A percentile compares a stretch with the other conserved stretches of the same genome.
These are phyloP conservation scores for Colletotrichum sp. DNA, from an alignment of 2,329 filamentous ascomycete genomes.

Conservation along the genomic window DNA sequence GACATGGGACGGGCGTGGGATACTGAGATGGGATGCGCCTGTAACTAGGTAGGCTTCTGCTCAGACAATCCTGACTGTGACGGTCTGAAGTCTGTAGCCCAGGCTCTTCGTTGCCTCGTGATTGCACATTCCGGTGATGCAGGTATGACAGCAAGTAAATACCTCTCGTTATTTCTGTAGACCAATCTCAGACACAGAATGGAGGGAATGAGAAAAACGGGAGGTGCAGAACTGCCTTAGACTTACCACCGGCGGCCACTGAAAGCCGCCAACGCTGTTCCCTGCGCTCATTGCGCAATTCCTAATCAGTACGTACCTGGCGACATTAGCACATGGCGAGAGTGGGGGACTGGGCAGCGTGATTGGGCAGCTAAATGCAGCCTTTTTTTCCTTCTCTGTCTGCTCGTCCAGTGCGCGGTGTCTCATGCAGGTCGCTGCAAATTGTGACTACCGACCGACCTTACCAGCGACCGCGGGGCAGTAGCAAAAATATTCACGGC, in stretches of 20 bases:
- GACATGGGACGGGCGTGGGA: not conserved
- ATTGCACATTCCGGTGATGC: not conserved
- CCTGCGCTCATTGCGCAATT: constrained; percentile 20
- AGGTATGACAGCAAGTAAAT: not conserved
- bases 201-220: not conserved
- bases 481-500: constrained; percentile 1
- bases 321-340: constrained; percentile 9
- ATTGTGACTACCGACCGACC: not conserved
- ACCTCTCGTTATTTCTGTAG: not conserved
- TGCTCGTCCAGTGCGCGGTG: not conserved
- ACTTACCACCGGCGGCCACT: not conserved
- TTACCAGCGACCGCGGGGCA: not conserved
- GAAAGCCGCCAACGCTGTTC: not conserved
- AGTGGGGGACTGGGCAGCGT: constrained; percentile 3
- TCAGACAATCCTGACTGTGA: not conserved
- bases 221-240: not conserved
- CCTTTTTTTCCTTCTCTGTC: not conserved
- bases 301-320: not conserved
- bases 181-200: not conserved
- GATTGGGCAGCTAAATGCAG: constrained; percentile 12
- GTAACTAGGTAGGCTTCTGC: not conserved
- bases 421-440: not conserved
- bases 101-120: not conserved
- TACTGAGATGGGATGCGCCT: not conserved
- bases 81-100: not conserved